Percentiles rank a stretch among this genome's conserved stretches.
Evolutionary conservation across 768 basidiomycete genomes (phyloP).

Genomic region (Daedalea quercina): DNA sequence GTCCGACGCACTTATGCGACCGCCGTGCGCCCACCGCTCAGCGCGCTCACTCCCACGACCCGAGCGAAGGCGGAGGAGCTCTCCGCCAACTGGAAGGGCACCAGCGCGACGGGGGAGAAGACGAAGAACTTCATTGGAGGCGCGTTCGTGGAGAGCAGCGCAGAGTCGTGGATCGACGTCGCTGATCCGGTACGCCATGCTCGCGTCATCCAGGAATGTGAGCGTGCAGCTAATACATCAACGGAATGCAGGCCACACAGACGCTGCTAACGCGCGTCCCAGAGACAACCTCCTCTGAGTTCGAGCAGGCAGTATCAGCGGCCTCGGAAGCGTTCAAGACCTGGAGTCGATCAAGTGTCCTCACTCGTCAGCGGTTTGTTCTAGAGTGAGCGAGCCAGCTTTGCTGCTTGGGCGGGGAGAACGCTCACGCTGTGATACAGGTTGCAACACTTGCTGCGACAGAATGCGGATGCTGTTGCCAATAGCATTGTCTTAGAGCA

Average conservation of each 20-base stretch:
- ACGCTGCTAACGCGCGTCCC: slow-evolving; percentile 84
- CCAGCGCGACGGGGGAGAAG: slow-evolving; percentile 74
- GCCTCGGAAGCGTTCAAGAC: slow-evolving; percentile 82
- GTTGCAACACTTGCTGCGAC: slow-evolving; percentile 79
- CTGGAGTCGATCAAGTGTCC: slow-evolving; percentile 82
- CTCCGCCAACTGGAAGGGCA: slow-evolving; percentile 79
- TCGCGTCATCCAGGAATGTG: not conserved
- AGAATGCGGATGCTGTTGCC: slow-evolving; percentile 82
- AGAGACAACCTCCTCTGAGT: slow-evolving; percentile 77
- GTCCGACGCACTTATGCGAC: slow-evolving; percentile 21
- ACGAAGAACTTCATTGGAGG: slow-evolving; percentile 93
- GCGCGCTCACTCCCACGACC: slow-evolving; percentile 47
- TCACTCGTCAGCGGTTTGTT: slow-evolving; percentile 83
- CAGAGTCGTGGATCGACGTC: slow-evolving; percentile 78
- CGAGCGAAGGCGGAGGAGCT: slow-evolving; percentile 61
- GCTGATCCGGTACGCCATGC: slow-evolving; percentile 66
- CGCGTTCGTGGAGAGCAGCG: slow-evolving; percentile 78
- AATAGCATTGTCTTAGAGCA: slow-evolving; percentile 90
- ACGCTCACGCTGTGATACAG: no score
- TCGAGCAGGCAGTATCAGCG: slow-evolving; percentile 75
- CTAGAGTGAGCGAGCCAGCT: slow-evolving; percentile 63
- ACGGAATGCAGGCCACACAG: slow-evolving; percentile 68
- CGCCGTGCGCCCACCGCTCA: slow-evolving; percentile 24
- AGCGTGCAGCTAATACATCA: no score
- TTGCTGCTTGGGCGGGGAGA: no score